phyloP scores from a whole-genome alignment of 2,329 filamentous ascomycete species.

The Paecilomyces formosus region DNA sequence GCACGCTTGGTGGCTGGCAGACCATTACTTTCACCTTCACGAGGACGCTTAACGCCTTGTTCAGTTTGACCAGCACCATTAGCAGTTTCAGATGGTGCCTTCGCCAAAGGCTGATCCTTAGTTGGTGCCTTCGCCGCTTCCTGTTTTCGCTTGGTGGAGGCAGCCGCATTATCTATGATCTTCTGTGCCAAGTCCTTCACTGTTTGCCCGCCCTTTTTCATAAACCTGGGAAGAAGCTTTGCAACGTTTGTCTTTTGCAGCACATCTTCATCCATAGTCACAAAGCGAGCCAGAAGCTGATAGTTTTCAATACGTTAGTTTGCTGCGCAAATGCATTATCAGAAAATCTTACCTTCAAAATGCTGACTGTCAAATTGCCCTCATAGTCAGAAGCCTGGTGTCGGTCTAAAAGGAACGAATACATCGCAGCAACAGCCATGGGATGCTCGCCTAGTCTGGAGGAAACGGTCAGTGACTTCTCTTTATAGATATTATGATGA shows the following conservation, averaged over 20 bases:
- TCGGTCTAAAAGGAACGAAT: constrained; percentile 43
- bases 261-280: constrained; percentile 50
- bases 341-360: constrained; percentile 36
- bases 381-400: constrained; percentile 42
- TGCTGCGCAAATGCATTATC: background rate
- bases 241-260: constrained; percentile 54
- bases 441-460: constrained; percentile 42
- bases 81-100: constrained; percentile 8
- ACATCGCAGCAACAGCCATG: constrained; percentile 38
- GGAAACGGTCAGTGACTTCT: constrained; percentile 19
- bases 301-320: background rate
- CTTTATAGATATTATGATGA: constrained; percentile 7
- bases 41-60: constrained; percentile 28
- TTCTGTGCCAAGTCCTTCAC: constrained; percentile 49
- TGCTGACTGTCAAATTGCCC: constrained; percentile 34
- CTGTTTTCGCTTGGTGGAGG: constrained; percentile 37
- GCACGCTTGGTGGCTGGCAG: constrained; percentile 31
- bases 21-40: constrained; percentile 29
- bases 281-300: constrained; percentile 48
- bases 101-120: constrained; percentile 27
- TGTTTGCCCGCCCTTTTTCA: constrained; percentile 52
- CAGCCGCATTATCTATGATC: constrained; percentile 44
- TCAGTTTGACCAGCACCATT: constrained; percentile 13
- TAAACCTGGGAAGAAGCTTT: constrained; percentile 50
- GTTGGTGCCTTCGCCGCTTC: constrained; percentile 27